Evolutionary conservation across 2,329 filamentous ascomycete genomes (phyloP).

Genomic region (Penicillium sp.): DNA sequence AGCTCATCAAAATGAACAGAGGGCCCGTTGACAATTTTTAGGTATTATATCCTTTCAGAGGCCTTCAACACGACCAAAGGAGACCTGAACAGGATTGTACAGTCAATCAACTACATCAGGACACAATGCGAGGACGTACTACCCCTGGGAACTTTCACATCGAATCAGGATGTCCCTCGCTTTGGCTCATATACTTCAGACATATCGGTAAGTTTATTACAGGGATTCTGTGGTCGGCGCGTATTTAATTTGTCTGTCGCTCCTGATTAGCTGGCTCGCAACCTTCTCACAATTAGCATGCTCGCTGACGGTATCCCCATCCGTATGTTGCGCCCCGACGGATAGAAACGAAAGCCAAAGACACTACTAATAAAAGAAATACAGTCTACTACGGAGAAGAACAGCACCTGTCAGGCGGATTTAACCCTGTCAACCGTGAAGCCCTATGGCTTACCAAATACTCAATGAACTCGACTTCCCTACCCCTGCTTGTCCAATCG

Average conservation of each 20-base stretch:
- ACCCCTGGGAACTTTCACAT: conserved; percentile 59
- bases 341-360: background rate
- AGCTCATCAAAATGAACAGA: background rate
- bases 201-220: conserved; percentile 1
- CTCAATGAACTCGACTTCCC: conserved; percentile 24
- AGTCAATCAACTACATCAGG: background rate
- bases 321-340: background rate
- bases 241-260: conserved; percentile 7
- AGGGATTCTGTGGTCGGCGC: background rate
- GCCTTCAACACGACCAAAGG: conserved; percentile 44
- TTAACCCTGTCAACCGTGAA: conserved; percentile 58
- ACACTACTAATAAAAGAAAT: conserved; percentile 11
- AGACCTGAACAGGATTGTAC: conserved; percentile 32
- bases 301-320: conserved; percentile 67
- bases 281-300: conserved; percentile 67
- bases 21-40: conserved; percentile 8
- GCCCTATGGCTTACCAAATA: conserved; percentile 62
- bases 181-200: conserved; percentile 57
- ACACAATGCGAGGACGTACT: conserved; percentile 43
- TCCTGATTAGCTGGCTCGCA: conserved; percentile 58
- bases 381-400: conserved; percentile 69
- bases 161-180: conserved; percentile 66
- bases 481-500: conserved; percentile 18
- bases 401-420: conserved; percentile 62
- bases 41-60: conserved; percentile 45